Evolutionary conservation across 179 eudicot species (phyloP).

Genomic region (Beta corolliflora): DNA sequence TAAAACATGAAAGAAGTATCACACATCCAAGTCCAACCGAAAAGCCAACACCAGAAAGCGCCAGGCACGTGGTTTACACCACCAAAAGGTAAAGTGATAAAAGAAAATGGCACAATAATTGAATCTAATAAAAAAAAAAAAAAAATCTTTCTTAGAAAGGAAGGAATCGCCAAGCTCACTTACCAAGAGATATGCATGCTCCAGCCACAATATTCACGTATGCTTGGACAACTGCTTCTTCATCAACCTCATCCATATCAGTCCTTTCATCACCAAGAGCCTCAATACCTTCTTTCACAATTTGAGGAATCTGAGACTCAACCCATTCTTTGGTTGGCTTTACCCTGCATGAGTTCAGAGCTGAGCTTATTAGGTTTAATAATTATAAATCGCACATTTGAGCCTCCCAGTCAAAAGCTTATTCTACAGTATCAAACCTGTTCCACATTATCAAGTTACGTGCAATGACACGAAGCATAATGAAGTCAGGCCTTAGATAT

Average conservation of each 20-base stretch:
- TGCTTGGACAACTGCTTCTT: constrained; percentile 85
- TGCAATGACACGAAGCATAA: constrained; percentile 95
- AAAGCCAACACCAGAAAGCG: too few relatives aligned
- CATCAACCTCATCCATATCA: constrained; percentile 72
- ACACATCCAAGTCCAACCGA: too few relatives aligned
- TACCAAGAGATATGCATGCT: constrained; percentile 94
- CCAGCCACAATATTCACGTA: constrained; percentile 88
- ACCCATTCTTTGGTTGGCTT: constrained; percentile 86
- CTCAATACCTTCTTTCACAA: constrained; percentile 61
- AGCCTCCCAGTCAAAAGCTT: neutral
- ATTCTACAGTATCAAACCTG: constrained; percentile 54
- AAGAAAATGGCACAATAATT: neutral
- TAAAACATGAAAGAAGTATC: neutral
- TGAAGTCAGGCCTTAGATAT: constrained; percentile 94
- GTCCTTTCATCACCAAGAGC: constrained; percentile 57
- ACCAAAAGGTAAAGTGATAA: neutral
- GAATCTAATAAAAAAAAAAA: neutral
- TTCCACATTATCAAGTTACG: constrained; percentile 92
- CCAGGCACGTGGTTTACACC: neutral
- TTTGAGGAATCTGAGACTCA: constrained; percentile 80
- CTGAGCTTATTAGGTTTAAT: neutral
- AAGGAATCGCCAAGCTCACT: constrained; percentile 20
- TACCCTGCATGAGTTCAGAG: constrained; percentile 46
- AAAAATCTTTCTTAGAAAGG: neutral
- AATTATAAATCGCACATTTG: neutral